A percentile compares a stretch with the other conserved stretches of the same genome.
These are phyloP conservation scores for Lantana camara DNA, from an alignment of 257 asterid genomes.

Conservation along the genomic window DNA sequence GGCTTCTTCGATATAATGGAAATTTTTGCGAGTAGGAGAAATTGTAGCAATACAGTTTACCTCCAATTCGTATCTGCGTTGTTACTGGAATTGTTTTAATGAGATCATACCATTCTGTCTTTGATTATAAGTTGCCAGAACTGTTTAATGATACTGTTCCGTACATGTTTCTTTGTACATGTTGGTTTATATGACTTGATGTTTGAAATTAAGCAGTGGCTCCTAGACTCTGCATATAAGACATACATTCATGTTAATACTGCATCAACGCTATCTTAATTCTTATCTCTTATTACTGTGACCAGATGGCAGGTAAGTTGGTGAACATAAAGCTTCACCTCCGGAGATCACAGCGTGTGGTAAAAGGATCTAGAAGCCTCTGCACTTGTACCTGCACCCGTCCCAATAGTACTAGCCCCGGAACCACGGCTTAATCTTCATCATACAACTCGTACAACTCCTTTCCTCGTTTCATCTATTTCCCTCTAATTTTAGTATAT, in stretches of 20 bases:
- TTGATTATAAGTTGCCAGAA: background rate
- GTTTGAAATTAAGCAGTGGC: conserved; percentile 3
- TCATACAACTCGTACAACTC: background rate
- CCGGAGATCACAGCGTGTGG: conserved; percentile 86
- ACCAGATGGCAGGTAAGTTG: conserved; percentile 89
- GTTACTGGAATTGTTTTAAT: background rate
- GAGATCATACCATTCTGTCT: background rate
- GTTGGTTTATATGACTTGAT: background rate
- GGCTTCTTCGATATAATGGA: background rate
- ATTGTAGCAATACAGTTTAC: background rate
- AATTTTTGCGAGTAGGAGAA: background rate
- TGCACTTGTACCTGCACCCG: conserved; percentile 84
- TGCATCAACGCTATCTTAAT: background rate
- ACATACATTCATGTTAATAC: background rate
- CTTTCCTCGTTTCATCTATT: conserved; percentile 8
- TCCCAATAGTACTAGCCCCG: conserved; percentile 62
- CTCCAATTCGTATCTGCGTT: conserved; percentile 9
- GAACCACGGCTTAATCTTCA: conserved; percentile 38
- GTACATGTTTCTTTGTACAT: background rate
- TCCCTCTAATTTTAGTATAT: background rate
- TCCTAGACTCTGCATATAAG: background rate
- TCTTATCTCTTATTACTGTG: conserved; percentile 29
- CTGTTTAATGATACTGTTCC: too few relatives aligned
- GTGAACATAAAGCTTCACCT: conserved; percentile 80
- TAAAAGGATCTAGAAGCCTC: conserved; percentile 73